Evolutionary conservation across 2,329 filamentous ascomycete species (phyloP), one percentile per base, ranked within the genome.

Genomic region (Fusarium sp.): DNA sequence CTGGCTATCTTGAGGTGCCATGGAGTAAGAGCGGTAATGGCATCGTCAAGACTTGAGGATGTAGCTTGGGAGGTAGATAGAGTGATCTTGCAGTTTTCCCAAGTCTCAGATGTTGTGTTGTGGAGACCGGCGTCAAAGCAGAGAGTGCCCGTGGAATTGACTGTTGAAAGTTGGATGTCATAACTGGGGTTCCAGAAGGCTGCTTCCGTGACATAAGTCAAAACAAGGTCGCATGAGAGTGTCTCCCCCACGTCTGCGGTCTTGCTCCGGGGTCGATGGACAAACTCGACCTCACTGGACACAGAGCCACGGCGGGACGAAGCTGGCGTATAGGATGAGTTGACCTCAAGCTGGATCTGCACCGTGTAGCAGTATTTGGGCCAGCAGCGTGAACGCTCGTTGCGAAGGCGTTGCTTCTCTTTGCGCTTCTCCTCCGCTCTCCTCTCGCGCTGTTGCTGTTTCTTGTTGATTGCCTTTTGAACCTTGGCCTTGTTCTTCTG

Each of bases 11-110:
- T 83, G 67, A 91, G 80, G 49, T 79, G 83, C 89, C 89, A 91
- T 0, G 86, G 81, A 1, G 80, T 74, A 35, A 91, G 81, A 6
- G 75, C 77, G 0, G 89, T 89, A 3, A 88, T 83, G 14, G 77
- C 76, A 59, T 90, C 85, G 24, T 84, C 81, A 3, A 90, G 78
- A 2, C 84, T 84, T 3, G 84, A 82, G 53, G 87, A 88, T 7
- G 82, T 83, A 5, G 88, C 85, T 70, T 90, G 86, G 1, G 87
- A 90, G 0, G 87, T 90, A 4, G 89, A 90, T 7, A 91, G 82
- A 0, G 83, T 83, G 37, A 91, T 77, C 64, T 84, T 86, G 74
- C 86, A 85, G 75, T 86, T 84, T 30, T 79, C 80, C 89, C 89
- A 91, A 1, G 84, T 86, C 77, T 91, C 89, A 0, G 86, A 87